Base-by-base conservation (phyloP, 108 stramenopile species). In the Craspedostauros australis region DNA sequence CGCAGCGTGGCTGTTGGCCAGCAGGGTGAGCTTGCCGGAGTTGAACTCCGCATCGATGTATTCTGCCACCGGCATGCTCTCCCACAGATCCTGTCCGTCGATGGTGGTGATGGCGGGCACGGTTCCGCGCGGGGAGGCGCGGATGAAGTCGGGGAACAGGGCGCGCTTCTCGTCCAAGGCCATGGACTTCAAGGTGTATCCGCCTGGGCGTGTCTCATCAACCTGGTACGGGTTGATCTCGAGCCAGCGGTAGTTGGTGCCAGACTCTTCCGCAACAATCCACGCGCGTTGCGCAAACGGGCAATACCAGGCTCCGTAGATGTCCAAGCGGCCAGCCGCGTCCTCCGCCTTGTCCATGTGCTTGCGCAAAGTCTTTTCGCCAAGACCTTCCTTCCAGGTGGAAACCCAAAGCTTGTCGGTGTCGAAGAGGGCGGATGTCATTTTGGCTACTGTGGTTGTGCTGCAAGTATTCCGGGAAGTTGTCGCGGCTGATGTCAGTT, bases 251-350 rank as follows among this genome's bases (percentile, higher is more conserved):
- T 33, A 44, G 44, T 46, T 16, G 16, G 46, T 57, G 8, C 44
- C 52, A 33, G 27, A 46, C 46, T 64, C 63, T 31, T 47, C 28
- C 16, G 47, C 16, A 4, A 54, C 63, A 25, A 64, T 64, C 63
- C 63, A 64, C 20, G 54, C 63, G 2, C 63, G 63, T 54, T 64
- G 63, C 1, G 63, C 63, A 46, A 36, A 64, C 19, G 63, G 63
- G 36, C 63, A 64, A 27, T 39, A 54, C 53, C 53, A 54, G 7
- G 39, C 3, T 27, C 53, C 9, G 34, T 36, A 36, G 11, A 36
- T 11, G n/a, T n/a, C n/a, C n/a, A n/a, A n/a, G n/a, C n/a, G n/a
- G n/a, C n/a, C n/a, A n/a, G n/a, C n/a, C n/a, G n/a, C n/a, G n/a
- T n/a, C n/a, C n/a, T n/a, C n/a, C n/a, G n/a, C n/a, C n/a, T n/a